A percentile compares a stretch with the other conserved stretches of the same genome.
phyloP scores from a whole-genome alignment of 2,329 filamentous ascomycete species.

The Xylariaceae sp. region DNA sequence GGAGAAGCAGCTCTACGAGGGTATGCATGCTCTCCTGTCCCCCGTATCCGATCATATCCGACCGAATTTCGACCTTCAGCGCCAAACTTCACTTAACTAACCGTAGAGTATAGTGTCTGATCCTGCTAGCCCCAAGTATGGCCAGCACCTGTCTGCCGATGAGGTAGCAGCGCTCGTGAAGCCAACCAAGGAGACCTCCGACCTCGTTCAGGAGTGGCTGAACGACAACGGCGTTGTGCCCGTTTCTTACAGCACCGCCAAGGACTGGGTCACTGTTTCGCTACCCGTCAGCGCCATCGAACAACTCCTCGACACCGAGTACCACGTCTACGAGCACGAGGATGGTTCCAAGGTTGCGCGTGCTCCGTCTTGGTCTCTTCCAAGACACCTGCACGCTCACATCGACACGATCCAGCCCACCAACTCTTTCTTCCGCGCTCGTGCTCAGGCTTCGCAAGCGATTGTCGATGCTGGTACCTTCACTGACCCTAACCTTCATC shows the following conservation, averaged over 20 bases:
- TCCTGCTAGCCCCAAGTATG: conserved; percentile 49
- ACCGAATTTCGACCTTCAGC: neutral
- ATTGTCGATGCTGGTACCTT: conserved; percentile 29
- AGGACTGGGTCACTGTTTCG: conserved; percentile 52
- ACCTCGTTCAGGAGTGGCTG: conserved; percentile 53
- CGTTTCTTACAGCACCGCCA: conserved; percentile 45
- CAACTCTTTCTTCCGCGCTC: conserved; percentile 50
- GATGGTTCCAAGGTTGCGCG: conserved; percentile 49
- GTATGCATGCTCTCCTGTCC: conserved; percentile 14
- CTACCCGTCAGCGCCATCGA: conserved; percentile 49
- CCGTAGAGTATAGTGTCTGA: conserved; percentile 39
- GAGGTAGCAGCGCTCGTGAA: conserved; percentile 50
- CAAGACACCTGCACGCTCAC: conserved; percentile 50
- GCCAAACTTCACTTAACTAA: conserved; percentile 2
- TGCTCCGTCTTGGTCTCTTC: conserved; percentile 53
- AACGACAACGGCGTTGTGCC: conserved; percentile 45
- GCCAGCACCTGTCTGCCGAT: conserved; percentile 46
- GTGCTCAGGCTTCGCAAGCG: conserved; percentile 29
- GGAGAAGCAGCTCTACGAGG: conserved; percentile 45
- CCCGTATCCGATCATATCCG: too few relatives aligned
- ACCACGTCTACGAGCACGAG: conserved; percentile 47
- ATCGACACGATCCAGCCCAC: conserved; percentile 58
- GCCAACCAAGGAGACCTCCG: conserved; percentile 46
- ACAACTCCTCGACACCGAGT: conserved; percentile 47
- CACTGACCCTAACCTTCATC: conserved; percentile 28